Percentiles rank a stretch among this genome's conserved stretches.
Evolutionary conservation across 2,329 filamentous ascomycete genomes (phyloP).

Genomic region (Pestalotiopsis sp.): DNA sequence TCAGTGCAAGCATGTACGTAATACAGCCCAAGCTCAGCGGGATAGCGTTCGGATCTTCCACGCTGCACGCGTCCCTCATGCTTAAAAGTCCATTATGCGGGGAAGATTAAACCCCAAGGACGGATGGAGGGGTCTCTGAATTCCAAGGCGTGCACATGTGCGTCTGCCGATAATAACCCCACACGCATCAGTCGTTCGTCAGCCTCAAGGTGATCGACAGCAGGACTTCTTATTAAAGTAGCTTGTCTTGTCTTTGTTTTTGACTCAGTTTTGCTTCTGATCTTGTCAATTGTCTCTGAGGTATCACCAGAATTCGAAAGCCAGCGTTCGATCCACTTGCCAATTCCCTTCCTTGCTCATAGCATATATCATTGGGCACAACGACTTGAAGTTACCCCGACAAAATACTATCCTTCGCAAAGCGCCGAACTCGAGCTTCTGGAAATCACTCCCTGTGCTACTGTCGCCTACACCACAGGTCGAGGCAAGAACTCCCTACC

Average conservation of each 20-base stretch:
- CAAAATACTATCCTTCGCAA: too few relatives aligned
- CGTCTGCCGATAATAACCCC: not conserved
- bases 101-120: not conserved
- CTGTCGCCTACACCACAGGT: not conserved
- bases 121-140: not conserved
- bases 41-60: not conserved
- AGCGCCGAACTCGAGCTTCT: not conserved
- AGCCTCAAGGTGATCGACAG: not conserved
- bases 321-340: too few relatives aligned
- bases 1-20: not conserved
- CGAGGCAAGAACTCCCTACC: not conserved
- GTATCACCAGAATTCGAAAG: not conserved
- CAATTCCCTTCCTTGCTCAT: too few relatives aligned
- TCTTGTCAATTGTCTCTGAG: not conserved
- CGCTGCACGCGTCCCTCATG: too few relatives aligned
- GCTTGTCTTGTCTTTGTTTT: not conserved
- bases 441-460: not conserved
- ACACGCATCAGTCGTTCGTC: not conserved
- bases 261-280: not conserved
- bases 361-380: too few relatives aligned
- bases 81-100: not conserved
- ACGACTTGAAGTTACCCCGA: too few relatives aligned
- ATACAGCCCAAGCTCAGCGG: not conserved
- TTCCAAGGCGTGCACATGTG: not conserved
- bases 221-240: not conserved